Conservation (phyloP, 345 rosid species). For the Dovyalis caffra region DNA sequence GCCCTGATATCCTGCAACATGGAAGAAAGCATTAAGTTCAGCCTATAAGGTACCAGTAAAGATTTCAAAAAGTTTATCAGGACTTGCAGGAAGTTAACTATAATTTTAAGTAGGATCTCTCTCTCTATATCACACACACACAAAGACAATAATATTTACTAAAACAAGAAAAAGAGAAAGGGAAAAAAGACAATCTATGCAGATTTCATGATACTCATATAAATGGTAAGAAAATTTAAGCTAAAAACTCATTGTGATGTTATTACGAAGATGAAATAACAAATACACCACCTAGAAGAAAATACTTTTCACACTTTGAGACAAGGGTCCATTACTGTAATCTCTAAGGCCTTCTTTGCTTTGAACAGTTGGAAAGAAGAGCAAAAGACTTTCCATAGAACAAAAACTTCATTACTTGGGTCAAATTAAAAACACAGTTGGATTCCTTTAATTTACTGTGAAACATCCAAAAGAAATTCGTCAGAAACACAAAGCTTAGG, state of each 20-base stretch:
- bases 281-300: neutral
- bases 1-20: constrained; percentile 68
- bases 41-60: neutral
- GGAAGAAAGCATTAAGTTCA: neutral
- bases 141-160: neutral
- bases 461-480: neutral
- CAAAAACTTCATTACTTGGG: too few relatives aligned
- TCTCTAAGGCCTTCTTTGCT: neutral
- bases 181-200: too few relatives aligned
- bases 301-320: neutral
- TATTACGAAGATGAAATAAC: too few relatives aligned
- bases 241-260: too few relatives aligned
- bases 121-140: neutral
- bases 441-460: too few relatives aligned
- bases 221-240: too few relatives aligned
- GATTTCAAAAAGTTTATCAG: neutral
- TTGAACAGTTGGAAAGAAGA: neutral
- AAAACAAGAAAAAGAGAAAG: too few relatives aligned
- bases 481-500: neutral
- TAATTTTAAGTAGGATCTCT: neutral
- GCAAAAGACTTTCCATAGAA: neutral
- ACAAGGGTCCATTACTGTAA: neutral
- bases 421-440: too few relatives aligned
- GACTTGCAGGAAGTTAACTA: neutral
- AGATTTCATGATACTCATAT: too few relatives aligned